Percentiles rank a stretch among this genome's conserved stretches.
Evolutionary conservation across 176 grass and related monocot species (phyloP).

Genomic region (Oryza glumipatula): DNA sequence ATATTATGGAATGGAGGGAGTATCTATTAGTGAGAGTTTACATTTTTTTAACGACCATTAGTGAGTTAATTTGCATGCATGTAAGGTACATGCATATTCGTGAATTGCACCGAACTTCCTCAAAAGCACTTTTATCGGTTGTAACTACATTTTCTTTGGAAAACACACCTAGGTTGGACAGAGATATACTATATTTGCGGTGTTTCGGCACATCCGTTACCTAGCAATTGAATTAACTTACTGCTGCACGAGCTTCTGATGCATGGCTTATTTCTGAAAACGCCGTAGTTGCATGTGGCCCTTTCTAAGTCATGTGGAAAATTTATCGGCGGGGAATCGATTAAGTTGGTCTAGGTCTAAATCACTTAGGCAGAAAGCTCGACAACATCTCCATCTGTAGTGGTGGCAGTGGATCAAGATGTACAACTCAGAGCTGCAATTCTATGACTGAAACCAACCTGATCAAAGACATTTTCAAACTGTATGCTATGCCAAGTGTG

Average conservation of each 20-base stretch:
- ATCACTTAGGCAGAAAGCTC: constrained; percentile 44
- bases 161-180: background rate
- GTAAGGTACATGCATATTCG: background rate
- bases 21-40: too few relatives aligned
- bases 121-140: constrained; percentile 1
- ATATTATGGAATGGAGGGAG: too few relatives aligned
- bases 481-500: background rate
- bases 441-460: background rate
- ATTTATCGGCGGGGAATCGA: constrained; percentile 3
- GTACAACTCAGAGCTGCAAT: background rate
- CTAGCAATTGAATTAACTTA: background rate
- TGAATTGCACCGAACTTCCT: constrained; percentile 31
- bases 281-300: background rate
- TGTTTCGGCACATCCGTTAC: background rate
- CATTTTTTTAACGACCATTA: too few relatives aligned
- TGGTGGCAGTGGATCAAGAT: constrained; percentile 13
- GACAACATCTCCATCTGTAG: constrained; percentile 23
- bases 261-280: constrained; percentile 28
- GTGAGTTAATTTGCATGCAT: too few relatives aligned
- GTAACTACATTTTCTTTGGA: constrained; percentile 18
- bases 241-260: constrained; percentile 9
- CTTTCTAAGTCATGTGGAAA: constrained; percentile 27
- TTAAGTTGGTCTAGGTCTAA: constrained; percentile 35
- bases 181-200: background rate
- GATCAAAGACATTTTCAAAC: background rate